Conservation (phyloP, 768 basidiomycete species). For the Russula olivacea region DNA sequence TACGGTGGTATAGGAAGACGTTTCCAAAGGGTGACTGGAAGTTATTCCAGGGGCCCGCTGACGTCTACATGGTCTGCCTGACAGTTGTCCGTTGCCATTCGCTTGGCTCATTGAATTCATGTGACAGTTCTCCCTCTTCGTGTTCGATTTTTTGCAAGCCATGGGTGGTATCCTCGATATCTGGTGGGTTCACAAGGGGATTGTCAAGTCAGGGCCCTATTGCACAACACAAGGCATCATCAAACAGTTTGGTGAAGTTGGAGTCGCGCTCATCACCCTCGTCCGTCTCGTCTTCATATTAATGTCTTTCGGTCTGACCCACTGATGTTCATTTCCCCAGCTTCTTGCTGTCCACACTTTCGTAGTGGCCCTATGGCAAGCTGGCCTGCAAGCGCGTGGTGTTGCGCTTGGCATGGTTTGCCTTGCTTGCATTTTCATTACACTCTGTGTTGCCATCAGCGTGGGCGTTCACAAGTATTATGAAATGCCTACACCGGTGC, state of each 20-base stretch:
- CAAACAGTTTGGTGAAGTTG: slow-evolving; percentile 40
- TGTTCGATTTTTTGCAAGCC: slow-evolving; percentile 37
- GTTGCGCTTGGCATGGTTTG: slow-evolving; percentile 25
- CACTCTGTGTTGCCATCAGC: slow-evolving; percentile 36
- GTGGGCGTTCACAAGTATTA: slow-evolving; percentile 28
- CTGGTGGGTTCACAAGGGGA: slow-evolving; percentile 35
- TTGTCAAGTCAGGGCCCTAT: slow-evolving; percentile 32
- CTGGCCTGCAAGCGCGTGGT: slow-evolving; percentile 29
- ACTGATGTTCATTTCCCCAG: slow-evolving; percentile 28
- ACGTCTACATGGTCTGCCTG: too few relatives aligned
- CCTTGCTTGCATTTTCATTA: slow-evolving; percentile 15
- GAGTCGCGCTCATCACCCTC: slow-evolving; percentile 39
- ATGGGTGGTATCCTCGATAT: slow-evolving; percentile 36
- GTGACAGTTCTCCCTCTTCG: slow-evolving; percentile 28
- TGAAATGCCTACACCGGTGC: slow-evolving; percentile 35
- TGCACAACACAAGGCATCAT: slow-evolving; percentile 39
- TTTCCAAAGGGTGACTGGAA: too few relatives aligned
- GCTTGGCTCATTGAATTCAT: slow-evolving; percentile 21
- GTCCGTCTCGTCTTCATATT: slow-evolving; percentile 27
- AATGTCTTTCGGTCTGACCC: too few relatives aligned
- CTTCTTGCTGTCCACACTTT: slow-evolving; percentile 39
- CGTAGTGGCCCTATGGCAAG: slow-evolving; percentile 35
- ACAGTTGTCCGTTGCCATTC: background rate
- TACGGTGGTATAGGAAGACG: slow-evolving; percentile 2
- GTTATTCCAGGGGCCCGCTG: too few relatives aligned